These are phyloP conservation scores for Leccinum longicurvipes DNA, from an alignment of 768 basidiomycete genomes.

Conservation along the genomic window DNA sequence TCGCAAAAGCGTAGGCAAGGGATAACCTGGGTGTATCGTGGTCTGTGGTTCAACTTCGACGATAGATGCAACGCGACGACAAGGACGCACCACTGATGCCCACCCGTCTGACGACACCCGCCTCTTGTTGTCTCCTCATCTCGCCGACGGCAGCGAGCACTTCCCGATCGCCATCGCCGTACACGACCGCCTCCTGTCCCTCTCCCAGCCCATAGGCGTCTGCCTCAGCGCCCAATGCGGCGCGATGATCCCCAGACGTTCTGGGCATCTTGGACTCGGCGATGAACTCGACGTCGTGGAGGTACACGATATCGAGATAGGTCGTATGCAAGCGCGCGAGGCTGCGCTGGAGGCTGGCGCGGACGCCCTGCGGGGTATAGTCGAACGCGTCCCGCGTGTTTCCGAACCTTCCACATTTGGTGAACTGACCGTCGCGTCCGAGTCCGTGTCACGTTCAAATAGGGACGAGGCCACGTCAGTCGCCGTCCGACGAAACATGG, in stretches of 20 bases:
- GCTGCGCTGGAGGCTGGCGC: slow-evolving; percentile 63
- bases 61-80: background rate
- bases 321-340: slow-evolving; percentile 66
- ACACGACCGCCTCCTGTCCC: slow-evolving; percentile 53
- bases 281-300: slow-evolving; percentile 85
- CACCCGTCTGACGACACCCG: slow-evolving; percentile 68
- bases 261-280: slow-evolving; percentile 48
- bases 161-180: slow-evolving; percentile 68
- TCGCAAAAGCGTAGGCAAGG: slow-evolving; percentile 81
- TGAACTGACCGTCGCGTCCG: slow-evolving; percentile 50
- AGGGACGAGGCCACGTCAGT: too few species aligned
- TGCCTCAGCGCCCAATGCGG: slow-evolving; percentile 52
- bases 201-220: slow-evolving; percentile 61
- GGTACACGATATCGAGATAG: slow-evolving; percentile 77
- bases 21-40: slow-evolving; percentile 74
- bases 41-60: background rate
- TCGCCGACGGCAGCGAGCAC: slow-evolving; percentile 67
- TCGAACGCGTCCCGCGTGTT: slow-evolving; percentile 53
- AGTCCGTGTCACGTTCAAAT: background rate
- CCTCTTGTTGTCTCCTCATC: slow-evolving; percentile 63
- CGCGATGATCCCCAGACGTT: slow-evolving; percentile 51
- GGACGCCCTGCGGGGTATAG: slow-evolving; percentile 65
- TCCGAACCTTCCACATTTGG: slow-evolving; percentile 83
- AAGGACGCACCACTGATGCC: slow-evolving; percentile 68
- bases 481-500: background rate